Evolutionary conservation across 1,139 yeast species (phyloP).

Genomic region (Blastobotrys apis): DNA sequence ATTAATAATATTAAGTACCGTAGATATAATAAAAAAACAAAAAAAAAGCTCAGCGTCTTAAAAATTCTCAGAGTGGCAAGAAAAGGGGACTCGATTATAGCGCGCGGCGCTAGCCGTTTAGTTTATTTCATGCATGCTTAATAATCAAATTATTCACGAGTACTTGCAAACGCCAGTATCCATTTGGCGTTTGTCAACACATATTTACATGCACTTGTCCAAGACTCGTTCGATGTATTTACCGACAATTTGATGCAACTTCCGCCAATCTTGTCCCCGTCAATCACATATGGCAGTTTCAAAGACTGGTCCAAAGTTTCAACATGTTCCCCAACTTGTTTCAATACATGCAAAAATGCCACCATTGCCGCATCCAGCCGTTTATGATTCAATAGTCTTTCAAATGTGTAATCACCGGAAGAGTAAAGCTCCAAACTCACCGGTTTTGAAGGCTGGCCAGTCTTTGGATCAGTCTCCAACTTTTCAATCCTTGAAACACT

Average conservation of each 20-base stretch:
- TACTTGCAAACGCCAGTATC: slow-evolving; percentile 38
- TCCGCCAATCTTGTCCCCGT: slow-evolving; percentile 70
- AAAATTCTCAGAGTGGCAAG: neutral
- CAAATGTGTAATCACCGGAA: slow-evolving; percentile 63
- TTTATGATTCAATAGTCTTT: slow-evolving; percentile 64
- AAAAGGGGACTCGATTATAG: too few relatives aligned
- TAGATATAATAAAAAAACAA: too few relatives aligned
- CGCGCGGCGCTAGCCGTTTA: neutral
- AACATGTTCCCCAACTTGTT: slow-evolving; percentile 52
- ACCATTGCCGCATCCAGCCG: slow-evolving; percentile 74
- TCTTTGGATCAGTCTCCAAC: slow-evolving; percentile 39
- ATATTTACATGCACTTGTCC: slow-evolving; percentile 89
- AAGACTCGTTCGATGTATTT: slow-evolving; percentile 60
- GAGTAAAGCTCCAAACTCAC: slow-evolving; percentile 49
- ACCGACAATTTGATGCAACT: slow-evolving; percentile 68
- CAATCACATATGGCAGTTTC: slow-evolving; percentile 66
- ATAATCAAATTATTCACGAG: slow-evolving; percentile 12
- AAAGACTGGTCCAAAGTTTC: slow-evolving; percentile 49
- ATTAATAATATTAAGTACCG: too few relatives aligned
- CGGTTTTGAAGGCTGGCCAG: slow-evolving; percentile 35
- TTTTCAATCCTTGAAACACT: slow-evolving; percentile 77
- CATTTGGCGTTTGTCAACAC: slow-evolving; percentile 58
- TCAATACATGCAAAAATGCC: slow-evolving; percentile 60
- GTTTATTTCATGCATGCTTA: too few relatives aligned
- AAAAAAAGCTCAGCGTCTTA: neutral